Evolutionary conservation across 495 filamentous ascomycete species (phyloP).

Genomic region (Pyrenula massariospora): DNA sequence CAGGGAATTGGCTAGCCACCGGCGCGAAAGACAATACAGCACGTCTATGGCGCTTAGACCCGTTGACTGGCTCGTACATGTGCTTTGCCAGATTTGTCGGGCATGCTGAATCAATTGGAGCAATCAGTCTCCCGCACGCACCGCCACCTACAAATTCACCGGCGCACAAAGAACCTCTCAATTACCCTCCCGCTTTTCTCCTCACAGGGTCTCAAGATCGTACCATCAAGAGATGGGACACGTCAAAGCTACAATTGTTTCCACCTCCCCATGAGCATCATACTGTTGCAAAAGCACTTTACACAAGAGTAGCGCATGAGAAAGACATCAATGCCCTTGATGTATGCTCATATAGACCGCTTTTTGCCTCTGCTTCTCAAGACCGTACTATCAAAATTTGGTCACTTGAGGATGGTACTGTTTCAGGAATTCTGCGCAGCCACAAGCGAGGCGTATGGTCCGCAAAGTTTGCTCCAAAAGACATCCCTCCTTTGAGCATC

Average conservation of each 20-base stretch:
- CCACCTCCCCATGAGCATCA: constrained; percentile 26
- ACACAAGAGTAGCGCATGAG: constrained; percentile 89
- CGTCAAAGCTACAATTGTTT: constrained; percentile 33
- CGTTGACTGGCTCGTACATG: constrained; percentile 56
- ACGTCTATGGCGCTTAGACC: constrained; percentile 81
- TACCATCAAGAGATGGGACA: constrained; percentile 85
- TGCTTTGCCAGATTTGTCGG: constrained; percentile 76
- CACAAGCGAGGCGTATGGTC: constrained; percentile 94
- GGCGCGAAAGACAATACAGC: constrained; percentile 95
- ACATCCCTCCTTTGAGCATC: constrained; percentile 64
- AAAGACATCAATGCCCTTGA: constrained; percentile 98
- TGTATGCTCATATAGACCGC: constrained; percentile 48
- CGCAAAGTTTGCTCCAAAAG: constrained; percentile 71
- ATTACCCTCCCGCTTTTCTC: constrained; percentile 70
- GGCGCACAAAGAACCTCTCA: constrained; percentile 44
- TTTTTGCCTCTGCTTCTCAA: constrained; percentile 93
- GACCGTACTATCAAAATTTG: constrained; percentile 96
- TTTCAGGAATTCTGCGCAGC: constrained; percentile 77
- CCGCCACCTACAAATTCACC: constrained; percentile 51
- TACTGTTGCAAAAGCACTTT: constrained; percentile 43
- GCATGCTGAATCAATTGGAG: constrained; percentile 91
- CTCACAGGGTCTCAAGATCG: constrained; percentile 89
- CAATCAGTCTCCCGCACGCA: constrained; percentile 66
- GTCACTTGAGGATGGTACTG: constrained; percentile 77
- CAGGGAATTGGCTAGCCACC: constrained; percentile 89